Evolutionary conservation across 306 rosid genomes (phyloP).

Genomic region (Trifolium fragiferum): DNA sequence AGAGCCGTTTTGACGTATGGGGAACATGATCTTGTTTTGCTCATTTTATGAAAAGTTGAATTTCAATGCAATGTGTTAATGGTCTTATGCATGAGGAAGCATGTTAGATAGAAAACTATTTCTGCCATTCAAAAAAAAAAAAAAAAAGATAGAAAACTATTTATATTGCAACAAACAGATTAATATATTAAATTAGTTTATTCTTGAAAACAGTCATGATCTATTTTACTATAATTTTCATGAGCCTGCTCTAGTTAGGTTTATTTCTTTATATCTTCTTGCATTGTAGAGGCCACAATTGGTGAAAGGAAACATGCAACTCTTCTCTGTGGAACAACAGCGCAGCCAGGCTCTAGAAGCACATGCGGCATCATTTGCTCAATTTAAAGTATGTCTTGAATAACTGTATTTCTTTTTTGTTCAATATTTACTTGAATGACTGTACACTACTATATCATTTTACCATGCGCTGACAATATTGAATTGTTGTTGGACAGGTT

Average conservation of each 20-base stretch:
- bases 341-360: slow-evolving; percentile 99
- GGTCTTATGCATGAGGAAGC: not conserved
- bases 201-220: slow-evolving; percentile 30
- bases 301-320: slow-evolving; percentile 99
- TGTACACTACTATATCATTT: slow-evolving; percentile 26
- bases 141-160: slow-evolving; percentile 15
- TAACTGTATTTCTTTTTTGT: slow-evolving; percentile 23
- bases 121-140: too few species aligned
- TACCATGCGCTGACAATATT: slow-evolving; percentile 30
- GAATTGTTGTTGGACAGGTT: slow-evolving; percentile 57
- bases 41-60: slow-evolving; percentile 11
- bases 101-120: slow-evolving; percentile 10
- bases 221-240: slow-evolving; percentile 28
- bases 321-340: slow-evolving; percentile 95
- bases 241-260: slow-evolving; percentile 24
- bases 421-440: slow-evolving; percentile 30
- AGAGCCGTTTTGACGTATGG: slow-evolving; percentile 8
- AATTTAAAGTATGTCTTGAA: slow-evolving; percentile 75
- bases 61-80: slow-evolving; percentile 18
- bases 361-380: slow-evolving; percentile 97
- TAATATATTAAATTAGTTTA: slow-evolving; percentile 12
- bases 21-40: slow-evolving; percentile 10
- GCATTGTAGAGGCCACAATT: slow-evolving; percentile 81
- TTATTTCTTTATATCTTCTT: slow-evolving; percentile 35
- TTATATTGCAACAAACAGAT: slow-evolving; percentile 15